Percentiles rank a stretch among this genome's conserved stretches.
phyloP scores from a whole-genome alignment of 106 monocot genomes.

The Dendrobium chrysotoxum region DNA sequence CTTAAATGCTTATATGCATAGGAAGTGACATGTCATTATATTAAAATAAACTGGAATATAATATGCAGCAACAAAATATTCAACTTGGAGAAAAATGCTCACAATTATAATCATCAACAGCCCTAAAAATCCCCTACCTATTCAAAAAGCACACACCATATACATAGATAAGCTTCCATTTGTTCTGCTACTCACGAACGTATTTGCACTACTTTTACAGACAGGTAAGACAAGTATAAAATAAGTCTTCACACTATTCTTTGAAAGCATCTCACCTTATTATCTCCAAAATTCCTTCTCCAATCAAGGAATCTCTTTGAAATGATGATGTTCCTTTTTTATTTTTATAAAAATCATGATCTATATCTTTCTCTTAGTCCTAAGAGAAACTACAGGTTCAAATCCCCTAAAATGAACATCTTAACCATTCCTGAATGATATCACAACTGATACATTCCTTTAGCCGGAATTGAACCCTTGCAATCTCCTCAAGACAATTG shows the following conservation, averaged over 20 bases:
- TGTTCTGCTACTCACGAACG: not conserved
- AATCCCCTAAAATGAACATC: not conserved
- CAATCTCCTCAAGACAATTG: not conserved
- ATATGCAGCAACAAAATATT: too few relatives aligned
- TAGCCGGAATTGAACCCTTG: not conserved
- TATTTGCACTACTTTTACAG: not conserved
- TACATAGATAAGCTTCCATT: too few relatives aligned
- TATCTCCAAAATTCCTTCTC: not conserved
- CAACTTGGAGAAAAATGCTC: too few relatives aligned
- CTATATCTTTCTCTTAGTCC: not conserved
- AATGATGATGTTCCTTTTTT: not conserved
- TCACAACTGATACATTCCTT: not conserved
- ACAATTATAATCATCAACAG: too few relatives aligned
- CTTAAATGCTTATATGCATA: too few relatives aligned
- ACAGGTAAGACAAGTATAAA: too few relatives aligned
- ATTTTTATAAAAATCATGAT: not conserved
- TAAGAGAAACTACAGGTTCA: not conserved
- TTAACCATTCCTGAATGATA: not conserved
- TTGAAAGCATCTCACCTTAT: not conserved
- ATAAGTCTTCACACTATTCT: not conserved
- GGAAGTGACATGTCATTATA: too few relatives aligned
- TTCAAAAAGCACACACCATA: too few relatives aligned
- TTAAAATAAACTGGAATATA: too few relatives aligned
- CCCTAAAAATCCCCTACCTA: too few relatives aligned
- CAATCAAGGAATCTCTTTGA: not conserved